A percentile compares a stretch with the other conserved stretches of the same genome.
These are phyloP conservation scores for Exophiala sp. DNA, from an alignment of 2,329 filamentous ascomycete species.

Conservation along the genomic window DNA sequence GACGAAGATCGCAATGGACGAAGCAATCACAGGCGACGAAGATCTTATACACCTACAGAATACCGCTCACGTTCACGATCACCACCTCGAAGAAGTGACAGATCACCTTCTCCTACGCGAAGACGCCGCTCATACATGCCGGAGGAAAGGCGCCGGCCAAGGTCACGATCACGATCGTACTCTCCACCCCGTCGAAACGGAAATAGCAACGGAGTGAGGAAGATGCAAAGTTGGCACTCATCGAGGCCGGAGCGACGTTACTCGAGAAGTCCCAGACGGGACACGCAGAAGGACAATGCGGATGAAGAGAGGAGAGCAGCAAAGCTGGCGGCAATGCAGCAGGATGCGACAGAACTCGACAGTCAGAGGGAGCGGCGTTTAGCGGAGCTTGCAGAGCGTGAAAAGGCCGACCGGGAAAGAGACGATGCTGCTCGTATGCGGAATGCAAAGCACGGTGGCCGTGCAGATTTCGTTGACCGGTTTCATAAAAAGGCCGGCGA, in stretches of 20 bases:
- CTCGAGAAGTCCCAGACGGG: conserved; percentile 26
- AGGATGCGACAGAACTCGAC: conserved; percentile 66
- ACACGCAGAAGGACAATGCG: conserved; percentile 16
- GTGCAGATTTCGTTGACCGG: conserved; percentile 61
- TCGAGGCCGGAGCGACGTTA: conserved; percentile 21
- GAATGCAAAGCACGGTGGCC: conserved; percentile 61
- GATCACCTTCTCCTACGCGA: conserved; percentile 27
- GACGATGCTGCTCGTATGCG: conserved; percentile 62
- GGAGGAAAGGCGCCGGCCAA: conserved; percentile 31
- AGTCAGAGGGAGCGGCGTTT: conserved; percentile 66
- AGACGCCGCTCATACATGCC: conserved; percentile 28
- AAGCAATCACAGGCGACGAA: conserved; percentile 37
- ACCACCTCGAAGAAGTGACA: conserved; percentile 31
- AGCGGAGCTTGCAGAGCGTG: conserved; percentile 62
- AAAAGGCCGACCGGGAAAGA: conserved; percentile 61
- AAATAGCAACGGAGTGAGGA: conserved; percentile 35
- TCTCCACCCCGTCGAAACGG: conserved; percentile 30
- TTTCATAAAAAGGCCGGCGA: conserved; percentile 57
- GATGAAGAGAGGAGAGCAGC: conserved; percentile 58
- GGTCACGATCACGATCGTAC: conserved; percentile 30
- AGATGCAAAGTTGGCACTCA: conserved; percentile 30
- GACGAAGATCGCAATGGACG: conserved; percentile 24
- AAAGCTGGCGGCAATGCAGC: conserved; percentile 71
- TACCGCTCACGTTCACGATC: conserved; percentile 24
- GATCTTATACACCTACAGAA: conserved; percentile 39